Evolutionary conservation across 1,284 basidiomycete species (phyloP), one percentile per base, ranked within the genome.

Genomic region (Rhodotorula sp.): DNA sequence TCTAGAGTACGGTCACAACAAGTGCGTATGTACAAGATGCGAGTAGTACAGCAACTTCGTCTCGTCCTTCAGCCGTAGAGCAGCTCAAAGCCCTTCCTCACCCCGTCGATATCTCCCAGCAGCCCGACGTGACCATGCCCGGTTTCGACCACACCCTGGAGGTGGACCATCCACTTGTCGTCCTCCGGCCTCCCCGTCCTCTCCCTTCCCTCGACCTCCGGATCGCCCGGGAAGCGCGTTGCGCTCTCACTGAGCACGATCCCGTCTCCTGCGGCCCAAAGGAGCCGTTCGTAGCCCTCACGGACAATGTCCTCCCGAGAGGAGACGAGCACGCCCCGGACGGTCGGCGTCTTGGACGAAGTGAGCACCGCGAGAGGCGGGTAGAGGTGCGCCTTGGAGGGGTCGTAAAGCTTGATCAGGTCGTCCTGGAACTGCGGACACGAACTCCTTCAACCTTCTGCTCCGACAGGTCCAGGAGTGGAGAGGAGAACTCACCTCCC

Each of bases 341-440:
- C 80, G 4, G 80, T 79, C 1, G 81, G 78, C 15, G 80, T 80
- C 27, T 78, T 72, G 25, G 73, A 75, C 1, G 77, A 78, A 5
- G 80, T 77, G 21, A 82, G 46, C 34, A 82, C 65, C 39, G 78
- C 72, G 22, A 82, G 59, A 10, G 81, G 80, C n/a, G 81, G 81
- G 66, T 82, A 81, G 1, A 66, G 56, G 57, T 73, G 55, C 15
- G 59, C 32, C 51, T 75, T 75, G 29, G 65, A 51, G 0, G 69
- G 64, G 57, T 78, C 74, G 66, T 79, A 81, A 3, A 71, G 69
- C 7, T 54, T 41, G 51, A 71, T 66, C 41, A 82, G 68, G 44
- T 80, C 75, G 1, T 61, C 22, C 69, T 78, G 73, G 75, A 82
- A 82, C 72, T 76, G 62, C 8, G 12, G 19, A n/a, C 25, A 19